These are phyloP conservation scores for Chytriomyces sp. DNA, from an alignment of 192 early-diverging fungal genomes.

Conservation along the genomic window DNA sequence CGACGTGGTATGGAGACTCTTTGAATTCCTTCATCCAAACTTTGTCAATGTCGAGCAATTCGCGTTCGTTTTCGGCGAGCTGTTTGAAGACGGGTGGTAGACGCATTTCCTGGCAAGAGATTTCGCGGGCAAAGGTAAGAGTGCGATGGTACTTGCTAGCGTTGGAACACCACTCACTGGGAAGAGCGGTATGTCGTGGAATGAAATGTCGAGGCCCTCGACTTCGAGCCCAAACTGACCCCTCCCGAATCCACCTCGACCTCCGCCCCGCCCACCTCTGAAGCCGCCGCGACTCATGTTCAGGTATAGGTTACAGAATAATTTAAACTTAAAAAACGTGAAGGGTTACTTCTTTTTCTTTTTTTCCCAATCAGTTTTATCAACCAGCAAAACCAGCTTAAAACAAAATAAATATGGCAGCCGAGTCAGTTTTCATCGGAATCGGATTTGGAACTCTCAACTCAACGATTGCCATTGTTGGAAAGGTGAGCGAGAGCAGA, in stretches of 20 bases:
- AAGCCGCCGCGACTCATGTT: conserved; percentile 29
- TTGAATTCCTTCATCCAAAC: conserved; percentile 22
- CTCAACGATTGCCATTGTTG: conserved; percentile 83
- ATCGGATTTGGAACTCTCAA: conserved; percentile 86
- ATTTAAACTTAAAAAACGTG: not conserved
- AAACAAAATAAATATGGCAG: conserved; percentile 23
- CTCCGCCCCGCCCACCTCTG: conserved; percentile 22
- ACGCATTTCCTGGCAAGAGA: conserved; percentile 21
- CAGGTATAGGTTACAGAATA: conserved; percentile 30
- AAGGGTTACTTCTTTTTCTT: not conserved
- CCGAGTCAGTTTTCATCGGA: conserved; percentile 54
- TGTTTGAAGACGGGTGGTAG: conserved; percentile 25
- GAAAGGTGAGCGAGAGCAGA: conserved; percentile 61
- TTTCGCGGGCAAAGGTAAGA: not conserved
- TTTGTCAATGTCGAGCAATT: conserved; percentile 32
- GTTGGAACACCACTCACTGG: conserved; percentile 1
- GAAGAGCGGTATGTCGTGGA: conserved; percentile 35
- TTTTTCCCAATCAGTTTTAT: conserved; percentile 7
- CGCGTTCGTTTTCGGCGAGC: not conserved
- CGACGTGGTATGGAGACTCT: conserved; percentile 33
- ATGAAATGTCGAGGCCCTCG: conserved; percentile 32
- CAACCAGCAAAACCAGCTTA: conserved; percentile 24
- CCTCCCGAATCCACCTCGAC: not conserved
- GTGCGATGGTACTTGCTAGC: not conserved
- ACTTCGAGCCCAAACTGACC: not conserved